phyloP scores from a whole-genome alignment of 306 rosid species.

The barrel medic (Medicago truncatula) region DNA sequence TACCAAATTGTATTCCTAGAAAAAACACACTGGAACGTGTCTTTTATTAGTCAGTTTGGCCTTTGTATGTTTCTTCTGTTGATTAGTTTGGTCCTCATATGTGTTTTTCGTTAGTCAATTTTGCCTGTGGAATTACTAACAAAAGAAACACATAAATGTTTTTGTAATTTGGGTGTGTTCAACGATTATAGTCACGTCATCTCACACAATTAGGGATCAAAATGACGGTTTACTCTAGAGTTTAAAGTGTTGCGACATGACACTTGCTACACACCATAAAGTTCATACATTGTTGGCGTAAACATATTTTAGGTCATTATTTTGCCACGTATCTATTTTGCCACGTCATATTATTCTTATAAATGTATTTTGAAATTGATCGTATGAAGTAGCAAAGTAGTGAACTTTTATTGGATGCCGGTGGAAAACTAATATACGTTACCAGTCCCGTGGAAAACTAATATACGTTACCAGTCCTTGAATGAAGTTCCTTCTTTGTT shows the following conservation, averaged over 20 bases:
- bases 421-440: background rate
- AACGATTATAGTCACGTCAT: background rate
- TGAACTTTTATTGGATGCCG: background rate
- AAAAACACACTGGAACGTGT: background rate
- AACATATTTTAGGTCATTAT: background rate
- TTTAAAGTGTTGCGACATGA: background rate
- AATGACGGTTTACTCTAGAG: background rate
- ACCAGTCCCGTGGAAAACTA: background rate
- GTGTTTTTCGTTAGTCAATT: background rate
- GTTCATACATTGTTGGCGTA: background rate
- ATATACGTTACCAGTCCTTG: background rate
- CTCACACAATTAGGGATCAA: background rate
- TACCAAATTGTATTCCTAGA: no score
- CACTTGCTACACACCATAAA: no score
- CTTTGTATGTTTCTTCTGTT: background rate
- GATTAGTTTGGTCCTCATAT: background rate
- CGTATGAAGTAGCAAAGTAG: background rate
- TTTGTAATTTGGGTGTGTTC: background rate
- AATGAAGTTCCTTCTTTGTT: slow-evolving; percentile 1
- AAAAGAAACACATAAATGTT: background rate
- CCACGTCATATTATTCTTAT: background rate
- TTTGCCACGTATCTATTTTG: background rate
- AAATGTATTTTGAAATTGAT: background rate
- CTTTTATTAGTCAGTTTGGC: background rate
- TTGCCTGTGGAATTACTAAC: background rate